phyloP scores from a whole-genome alignment of 495 filamentous ascomycete species.

The Aspergillus carlsbadensis region DNA sequence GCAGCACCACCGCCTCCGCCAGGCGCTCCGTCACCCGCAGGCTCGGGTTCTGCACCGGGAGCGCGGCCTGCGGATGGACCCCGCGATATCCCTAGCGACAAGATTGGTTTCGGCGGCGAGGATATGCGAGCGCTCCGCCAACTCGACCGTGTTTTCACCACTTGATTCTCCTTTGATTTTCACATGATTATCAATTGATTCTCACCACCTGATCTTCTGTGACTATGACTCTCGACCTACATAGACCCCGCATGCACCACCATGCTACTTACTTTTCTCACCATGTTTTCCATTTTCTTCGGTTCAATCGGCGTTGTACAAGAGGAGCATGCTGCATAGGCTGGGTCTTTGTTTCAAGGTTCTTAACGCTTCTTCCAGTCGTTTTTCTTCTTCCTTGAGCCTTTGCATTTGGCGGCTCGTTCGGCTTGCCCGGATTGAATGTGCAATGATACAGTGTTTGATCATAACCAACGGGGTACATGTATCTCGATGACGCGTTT shows the following conservation, averaged over 20 bases:
- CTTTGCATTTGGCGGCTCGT: neutral
- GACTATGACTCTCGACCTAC: neutral
- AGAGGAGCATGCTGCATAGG: constrained; percentile 23
- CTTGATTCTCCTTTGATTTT: constrained; percentile 18
- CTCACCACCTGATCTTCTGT: no score
- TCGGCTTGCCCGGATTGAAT: neutral
- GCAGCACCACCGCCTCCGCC: constrained; percentile 3
- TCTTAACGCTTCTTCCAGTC: neutral
- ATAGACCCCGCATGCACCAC: neutral
- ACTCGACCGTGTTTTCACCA: constrained; percentile 55
- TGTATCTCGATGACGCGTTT: no score
- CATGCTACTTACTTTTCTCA: neutral
- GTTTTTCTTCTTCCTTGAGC: neutral
- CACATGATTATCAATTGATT: no score
- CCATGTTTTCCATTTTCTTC: constrained; percentile 4
- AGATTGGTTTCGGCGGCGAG: constrained; percentile 60
- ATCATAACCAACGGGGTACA: no score
- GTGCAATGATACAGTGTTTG: neutral
- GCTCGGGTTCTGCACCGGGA: constrained; percentile 6
- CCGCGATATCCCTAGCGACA: constrained; percentile 63
- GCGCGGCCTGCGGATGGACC: constrained; percentile 44
- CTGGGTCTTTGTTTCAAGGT: constrained; percentile 11
- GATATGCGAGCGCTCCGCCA: constrained; percentile 65
- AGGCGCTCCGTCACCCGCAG: constrained; percentile 11
- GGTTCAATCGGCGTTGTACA: constrained; percentile 20